Percentiles rank a stretch among this genome's conserved stretches.
phyloP scores from a whole-genome alignment of 1,139 yeast genomes.

The Yamadazyma oceani region DNA sequence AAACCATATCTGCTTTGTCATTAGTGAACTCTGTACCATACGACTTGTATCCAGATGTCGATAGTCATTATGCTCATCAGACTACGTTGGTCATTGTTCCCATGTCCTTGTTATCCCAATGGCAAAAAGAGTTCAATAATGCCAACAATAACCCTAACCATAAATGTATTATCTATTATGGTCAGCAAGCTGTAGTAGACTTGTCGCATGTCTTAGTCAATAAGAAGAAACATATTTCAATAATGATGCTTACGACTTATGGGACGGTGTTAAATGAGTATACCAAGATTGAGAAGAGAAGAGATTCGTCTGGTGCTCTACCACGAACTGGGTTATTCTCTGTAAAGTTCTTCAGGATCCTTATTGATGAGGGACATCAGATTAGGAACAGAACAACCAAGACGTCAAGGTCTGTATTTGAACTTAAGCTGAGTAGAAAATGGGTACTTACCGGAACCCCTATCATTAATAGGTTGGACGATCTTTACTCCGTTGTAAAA shows the following conservation, averaged over 20 bases:
- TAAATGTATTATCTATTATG: constrained; percentile 67
- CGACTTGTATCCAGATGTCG: constrained; percentile 26
- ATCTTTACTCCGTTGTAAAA: constrained; percentile 73
- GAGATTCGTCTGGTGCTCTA: constrained; percentile 30
- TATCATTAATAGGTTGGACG: constrained; percentile 84
- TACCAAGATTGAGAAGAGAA: constrained; percentile 35
- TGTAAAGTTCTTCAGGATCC: constrained; percentile 73
- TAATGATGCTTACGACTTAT: constrained; percentile 81
- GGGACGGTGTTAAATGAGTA: constrained; percentile 85
- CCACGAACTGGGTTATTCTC: constrained; percentile 61
- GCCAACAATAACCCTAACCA: constrained; percentile 50
- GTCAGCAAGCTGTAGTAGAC: constrained; percentile 54
- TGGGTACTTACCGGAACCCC: constrained; percentile 98
- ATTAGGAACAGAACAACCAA: constrained; percentile 80
- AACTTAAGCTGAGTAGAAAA: constrained; percentile 59
- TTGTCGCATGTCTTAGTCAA: constrained; percentile 44
- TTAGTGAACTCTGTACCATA: constrained; percentile 64
- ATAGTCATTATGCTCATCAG: constrained; percentile 54
- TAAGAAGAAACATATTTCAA: constrained; percentile 47
- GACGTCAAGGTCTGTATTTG: constrained; percentile 78
- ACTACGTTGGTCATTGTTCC: constrained; percentile 87
- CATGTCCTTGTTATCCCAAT: constrained; percentile 85
- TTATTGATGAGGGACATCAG: constrained; percentile 90
- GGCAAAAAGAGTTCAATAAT: constrained; percentile 79
- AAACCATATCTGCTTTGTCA: constrained; percentile 82